phyloP scores from a whole-genome alignment of 441 rosid species.

The Mallotus repandus region DNA sequence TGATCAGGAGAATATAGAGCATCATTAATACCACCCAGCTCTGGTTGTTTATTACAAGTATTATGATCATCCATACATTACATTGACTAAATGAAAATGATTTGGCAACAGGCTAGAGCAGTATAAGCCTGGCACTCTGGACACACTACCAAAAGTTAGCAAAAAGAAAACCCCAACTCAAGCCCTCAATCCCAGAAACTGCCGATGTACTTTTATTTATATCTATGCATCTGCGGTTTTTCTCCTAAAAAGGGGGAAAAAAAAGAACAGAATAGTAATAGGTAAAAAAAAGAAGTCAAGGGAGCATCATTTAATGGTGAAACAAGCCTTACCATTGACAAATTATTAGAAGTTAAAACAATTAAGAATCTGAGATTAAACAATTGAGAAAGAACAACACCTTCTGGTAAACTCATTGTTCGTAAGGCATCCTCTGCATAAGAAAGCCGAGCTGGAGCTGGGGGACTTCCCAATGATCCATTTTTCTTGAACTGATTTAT shows the following conservation, averaged over 20 bases:
- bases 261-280: not conserved
- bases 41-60: not conserved
- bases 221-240: not conserved
- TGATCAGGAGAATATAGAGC: not conserved
- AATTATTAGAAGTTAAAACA: not conserved
- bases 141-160: not conserved
- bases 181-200: not conserved
- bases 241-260: not conserved
- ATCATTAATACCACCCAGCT: not conserved
- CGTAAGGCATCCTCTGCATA: slow-evolving; percentile 87
- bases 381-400: slow-evolving; percentile 31
- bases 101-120: not conserved
- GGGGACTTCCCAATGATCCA: slow-evolving; percentile 37
- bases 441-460: slow-evolving; percentile 61
- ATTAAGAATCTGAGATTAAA: not conserved
- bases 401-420: slow-evolving; percentile 84
- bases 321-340: not conserved
- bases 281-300: no score
- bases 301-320: not conserved
- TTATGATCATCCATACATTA: not conserved
- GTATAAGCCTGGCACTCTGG: not conserved
- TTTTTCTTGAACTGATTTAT: slow-evolving; percentile 53
- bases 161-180: not conserved
- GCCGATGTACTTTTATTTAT: not conserved
- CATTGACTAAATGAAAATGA: not conserved